These are phyloP conservation scores for Diaporthe citriasiana DNA, from an alignment of 2,329 filamentous ascomycete genomes.

Conservation along the genomic window DNA sequence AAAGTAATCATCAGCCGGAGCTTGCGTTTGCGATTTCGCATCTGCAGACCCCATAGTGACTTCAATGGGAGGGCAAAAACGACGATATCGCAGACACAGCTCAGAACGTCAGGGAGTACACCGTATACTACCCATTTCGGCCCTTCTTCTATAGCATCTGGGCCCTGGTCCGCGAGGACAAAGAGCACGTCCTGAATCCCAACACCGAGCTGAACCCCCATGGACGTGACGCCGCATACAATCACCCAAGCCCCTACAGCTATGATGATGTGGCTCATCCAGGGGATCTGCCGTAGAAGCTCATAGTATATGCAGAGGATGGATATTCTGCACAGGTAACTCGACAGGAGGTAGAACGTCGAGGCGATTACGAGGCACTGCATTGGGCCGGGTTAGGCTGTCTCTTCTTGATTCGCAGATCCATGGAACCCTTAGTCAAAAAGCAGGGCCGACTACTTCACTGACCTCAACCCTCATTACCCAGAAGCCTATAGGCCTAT, in stretches of 20 bases:
- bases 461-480: slow-evolving; percentile 38
- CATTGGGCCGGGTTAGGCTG: not conserved
- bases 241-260: slow-evolving; percentile 29
- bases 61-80: slow-evolving; percentile 35
- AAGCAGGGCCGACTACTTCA: not conserved
- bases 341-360: slow-evolving; percentile 34
- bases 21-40: slow-evolving; percentile 33
- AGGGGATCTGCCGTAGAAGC: slow-evolving; percentile 24
- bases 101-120: slow-evolving; percentile 27
- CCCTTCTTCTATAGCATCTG: slow-evolving; percentile 27
- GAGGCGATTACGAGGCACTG: slow-evolving; percentile 37
- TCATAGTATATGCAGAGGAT: slow-evolving; percentile 39
- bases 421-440: too few relatives aligned
- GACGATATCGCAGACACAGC: slow-evolving; percentile 35
- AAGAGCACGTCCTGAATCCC: slow-evolving; percentile 34
- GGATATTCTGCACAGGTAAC: slow-evolving; percentile 31
- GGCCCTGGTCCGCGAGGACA: slow-evolving; percentile 14
- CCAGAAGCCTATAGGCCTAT: slow-evolving; percentile 25
- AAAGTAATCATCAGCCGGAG: slow-evolving; percentile 29
- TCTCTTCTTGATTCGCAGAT: too few relatives aligned
- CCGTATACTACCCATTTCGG: slow-evolving; percentile 38
- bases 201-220: slow-evolving; percentile 36
- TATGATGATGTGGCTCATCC: slow-evolving; percentile 26
- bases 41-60: slow-evolving; percentile 29
- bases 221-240: slow-evolving; percentile 25